Conservation (phyloP, 2,329 filamentous ascomycete species). For the Fusarium tjaetaba region DNA sequence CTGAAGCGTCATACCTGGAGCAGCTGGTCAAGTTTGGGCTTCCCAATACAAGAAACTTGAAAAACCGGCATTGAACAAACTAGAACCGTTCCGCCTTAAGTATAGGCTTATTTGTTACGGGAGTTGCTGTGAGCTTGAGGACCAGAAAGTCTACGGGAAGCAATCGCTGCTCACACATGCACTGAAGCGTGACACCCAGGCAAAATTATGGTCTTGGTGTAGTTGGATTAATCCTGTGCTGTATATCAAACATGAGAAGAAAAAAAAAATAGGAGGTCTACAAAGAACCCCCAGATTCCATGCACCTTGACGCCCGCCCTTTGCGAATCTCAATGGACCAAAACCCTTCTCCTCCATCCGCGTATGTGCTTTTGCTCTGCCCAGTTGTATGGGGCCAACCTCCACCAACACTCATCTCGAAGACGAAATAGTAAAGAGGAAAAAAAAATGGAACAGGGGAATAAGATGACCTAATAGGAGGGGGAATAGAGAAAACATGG, state of each 20-base stretch:
- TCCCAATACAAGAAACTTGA: neutral
- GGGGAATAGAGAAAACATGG: slow-evolving; percentile 19
- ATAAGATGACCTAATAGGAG: slow-evolving; percentile 19
- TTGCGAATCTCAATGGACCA: slow-evolving; percentile 39
- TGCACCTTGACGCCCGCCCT: slow-evolving; percentile 44
- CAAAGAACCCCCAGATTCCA: slow-evolving; percentile 33
- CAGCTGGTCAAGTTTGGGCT: neutral
- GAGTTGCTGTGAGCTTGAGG: no score
- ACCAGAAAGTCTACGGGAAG: neutral
- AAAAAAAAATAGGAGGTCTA: slow-evolving; percentile 11
- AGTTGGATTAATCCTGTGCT: slow-evolving; percentile 23
- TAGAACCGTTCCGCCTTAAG: neutral
- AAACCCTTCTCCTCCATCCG: slow-evolving; percentile 25
- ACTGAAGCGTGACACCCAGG: neutral
- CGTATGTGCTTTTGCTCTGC: slow-evolving; percentile 30
- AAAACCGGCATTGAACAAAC: neutral
- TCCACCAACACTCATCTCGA: slow-evolving; percentile 28
- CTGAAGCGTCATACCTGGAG: neutral
- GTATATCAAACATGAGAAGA: slow-evolving; percentile 29
- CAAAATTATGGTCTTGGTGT: slow-evolving; percentile 18
- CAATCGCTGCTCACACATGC: neutral
- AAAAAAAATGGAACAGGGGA: slow-evolving; percentile 20
- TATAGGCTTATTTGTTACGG: neutral
- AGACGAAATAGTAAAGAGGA: slow-evolving; percentile 10
- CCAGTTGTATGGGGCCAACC: slow-evolving; percentile 20